Conservation (phyloP, 768 basidiomycete species). For the Boletus fagicola region DNA sequence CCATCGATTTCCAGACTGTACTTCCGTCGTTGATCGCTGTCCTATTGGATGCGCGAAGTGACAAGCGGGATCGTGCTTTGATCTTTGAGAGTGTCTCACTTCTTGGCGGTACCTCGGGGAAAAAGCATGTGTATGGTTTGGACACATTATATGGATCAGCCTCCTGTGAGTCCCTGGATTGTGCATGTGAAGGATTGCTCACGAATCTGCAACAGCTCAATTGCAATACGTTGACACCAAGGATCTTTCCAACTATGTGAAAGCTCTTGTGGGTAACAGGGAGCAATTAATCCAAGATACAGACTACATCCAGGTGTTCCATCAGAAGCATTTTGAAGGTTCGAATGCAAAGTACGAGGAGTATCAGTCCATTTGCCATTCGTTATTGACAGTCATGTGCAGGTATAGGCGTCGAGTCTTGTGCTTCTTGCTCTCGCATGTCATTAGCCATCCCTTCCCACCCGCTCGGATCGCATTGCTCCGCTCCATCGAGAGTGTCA, state of each 20-base stretch:
- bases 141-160: conserved; percentile 68
- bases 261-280: conserved; percentile 45
- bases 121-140: conserved; percentile 63
- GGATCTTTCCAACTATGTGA: conserved; percentile 60
- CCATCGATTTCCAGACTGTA: conserved; percentile 78
- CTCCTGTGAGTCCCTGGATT: conserved; percentile 43
- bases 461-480: conserved; percentile 55
- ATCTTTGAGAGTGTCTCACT: conserved; percentile 57
- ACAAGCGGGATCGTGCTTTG: conserved; percentile 31
- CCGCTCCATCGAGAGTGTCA: conserved; percentile 38
- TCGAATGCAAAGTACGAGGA: conserved; percentile 45
- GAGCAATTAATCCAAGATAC: conserved; percentile 63
- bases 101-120: conserved; percentile 39
- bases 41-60: conserved; percentile 34
- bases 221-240: conserved; percentile 70
- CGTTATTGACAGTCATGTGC: not conserved
- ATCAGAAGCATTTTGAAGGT: conserved; percentile 52
- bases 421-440: conserved; percentile 80
- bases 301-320: conserved; percentile 55
- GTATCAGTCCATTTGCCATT: conserved; percentile 33
- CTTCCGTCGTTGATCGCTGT: conserved; percentile 67
- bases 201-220: conserved; percentile 34
- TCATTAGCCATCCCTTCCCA: conserved; percentile 52
- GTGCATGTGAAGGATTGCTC: conserved; percentile 1
- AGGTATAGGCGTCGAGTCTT: conserved; percentile 73